Evolutionary conservation across 2,329 filamentous ascomycete species (phyloP).

Genomic region (Sporothrix schenckii): DNA sequence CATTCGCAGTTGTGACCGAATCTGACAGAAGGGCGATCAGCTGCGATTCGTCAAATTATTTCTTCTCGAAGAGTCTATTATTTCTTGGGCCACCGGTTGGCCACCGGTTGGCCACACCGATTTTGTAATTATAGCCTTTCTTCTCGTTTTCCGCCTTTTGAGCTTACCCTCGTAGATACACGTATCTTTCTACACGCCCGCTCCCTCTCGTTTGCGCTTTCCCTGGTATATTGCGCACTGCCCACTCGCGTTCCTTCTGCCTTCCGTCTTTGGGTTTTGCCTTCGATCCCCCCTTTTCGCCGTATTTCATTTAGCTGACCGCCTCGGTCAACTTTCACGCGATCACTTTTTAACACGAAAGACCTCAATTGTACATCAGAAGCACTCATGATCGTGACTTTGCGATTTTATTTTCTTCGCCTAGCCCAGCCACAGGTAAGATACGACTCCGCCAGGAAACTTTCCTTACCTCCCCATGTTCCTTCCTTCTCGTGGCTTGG

Average conservation of each 20-base stretch:
- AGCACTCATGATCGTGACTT: not conserved
- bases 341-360: not conserved
- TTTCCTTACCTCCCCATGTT: not conserved
- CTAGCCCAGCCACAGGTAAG: not conserved
- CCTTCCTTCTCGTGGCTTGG: constrained; percentile 9
- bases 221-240: not conserved
- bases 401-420: not conserved
- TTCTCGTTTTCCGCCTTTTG: constrained; percentile 5
- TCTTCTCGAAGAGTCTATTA: not conserved
- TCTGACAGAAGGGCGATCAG: not conserved
- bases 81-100: not conserved
- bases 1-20: constrained; percentile 11
- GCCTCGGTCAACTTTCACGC: not conserved
- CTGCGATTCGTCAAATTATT: constrained; percentile 10
- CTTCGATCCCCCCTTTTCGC: not conserved
- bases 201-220: constrained; percentile 11
- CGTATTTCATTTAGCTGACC: not conserved
- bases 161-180: not conserved
- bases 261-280: not conserved
- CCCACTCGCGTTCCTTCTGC: not conserved
- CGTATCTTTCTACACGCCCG: not conserved
- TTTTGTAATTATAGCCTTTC: not conserved
- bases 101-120: not conserved
- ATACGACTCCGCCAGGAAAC: not conserved
- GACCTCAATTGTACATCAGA: not conserved